These are phyloP conservation scores for Syzygium syzygioides DNA, from an alignment of 441 rosid species.

Conservation along the genomic window DNA sequence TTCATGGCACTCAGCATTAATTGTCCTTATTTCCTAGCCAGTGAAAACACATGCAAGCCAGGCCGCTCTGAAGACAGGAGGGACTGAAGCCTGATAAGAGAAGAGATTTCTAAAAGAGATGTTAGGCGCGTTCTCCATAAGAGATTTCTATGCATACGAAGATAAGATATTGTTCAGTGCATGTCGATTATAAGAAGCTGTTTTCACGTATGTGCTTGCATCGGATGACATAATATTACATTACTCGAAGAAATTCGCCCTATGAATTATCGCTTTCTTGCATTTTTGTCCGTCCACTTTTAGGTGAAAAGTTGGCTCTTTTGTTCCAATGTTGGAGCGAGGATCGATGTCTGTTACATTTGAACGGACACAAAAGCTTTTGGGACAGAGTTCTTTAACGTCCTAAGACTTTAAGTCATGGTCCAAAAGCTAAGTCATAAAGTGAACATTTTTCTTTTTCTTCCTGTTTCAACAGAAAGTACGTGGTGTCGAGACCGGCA, in stretches of 20 bases:
- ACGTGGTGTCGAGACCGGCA: slow-evolving; percentile 45
- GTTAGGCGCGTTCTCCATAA: not conserved
- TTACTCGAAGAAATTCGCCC: not conserved
- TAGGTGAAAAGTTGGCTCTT: not conserved
- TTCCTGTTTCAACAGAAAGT: slow-evolving; percentile 27
- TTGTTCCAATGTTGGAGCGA: not conserved
- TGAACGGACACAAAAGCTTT: not conserved
- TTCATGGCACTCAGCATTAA: not conserved
- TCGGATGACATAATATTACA: not conserved
- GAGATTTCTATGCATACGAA: not conserved
- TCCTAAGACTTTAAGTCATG: not conserved
- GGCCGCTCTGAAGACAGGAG: too few species aligned
- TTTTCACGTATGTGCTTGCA: not conserved
- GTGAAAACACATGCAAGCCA: not conserved
- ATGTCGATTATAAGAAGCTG: not conserved
- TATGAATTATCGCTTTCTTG: not conserved
- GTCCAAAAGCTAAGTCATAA: not conserved
- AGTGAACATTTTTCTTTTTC: not conserved
- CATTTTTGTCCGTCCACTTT: not conserved
- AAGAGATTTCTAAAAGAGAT: not conserved
- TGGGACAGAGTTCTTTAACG: not conserved
- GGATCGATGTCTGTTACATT: not conserved
- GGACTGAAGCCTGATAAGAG: too few species aligned
- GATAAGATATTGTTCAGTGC: not conserved
- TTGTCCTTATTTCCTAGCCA: not conserved